phyloP scores from a whole-genome alignment of 495 filamentous ascomycete species.

The Neurospora sp. region DNA sequence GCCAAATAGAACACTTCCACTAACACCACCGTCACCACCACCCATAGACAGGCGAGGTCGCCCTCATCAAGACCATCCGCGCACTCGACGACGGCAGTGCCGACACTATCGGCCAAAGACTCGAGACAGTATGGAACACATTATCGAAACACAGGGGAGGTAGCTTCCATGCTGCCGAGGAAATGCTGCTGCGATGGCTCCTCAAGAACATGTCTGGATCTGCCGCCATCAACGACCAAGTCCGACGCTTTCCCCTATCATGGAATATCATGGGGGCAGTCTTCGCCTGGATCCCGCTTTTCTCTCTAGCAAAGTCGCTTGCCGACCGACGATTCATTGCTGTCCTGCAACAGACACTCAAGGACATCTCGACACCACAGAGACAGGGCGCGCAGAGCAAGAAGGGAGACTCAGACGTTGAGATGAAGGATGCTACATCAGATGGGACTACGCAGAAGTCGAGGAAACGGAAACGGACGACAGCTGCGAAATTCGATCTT shows the following conservation, averaged over 20 bases:
- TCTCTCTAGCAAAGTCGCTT: slow-evolving; percentile 35
- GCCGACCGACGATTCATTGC: slow-evolving; percentile 33
- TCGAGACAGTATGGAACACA: slow-evolving; percentile 27
- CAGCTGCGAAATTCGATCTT: slow-evolving; percentile 18
- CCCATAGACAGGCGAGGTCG: slow-evolving; percentile 14
- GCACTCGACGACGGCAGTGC: slow-evolving; percentile 31
- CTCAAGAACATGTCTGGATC: slow-evolving; percentile 38
- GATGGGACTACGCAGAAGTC: slow-evolving; percentile 7
- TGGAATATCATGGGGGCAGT: slow-evolving; percentile 33
- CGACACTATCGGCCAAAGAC: slow-evolving; percentile 28
- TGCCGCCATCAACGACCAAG: slow-evolving; percentile 28
- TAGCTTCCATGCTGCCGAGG: slow-evolving; percentile 36
- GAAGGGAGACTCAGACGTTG: slow-evolving; percentile 12
- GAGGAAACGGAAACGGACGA: slow-evolving; percentile 28
- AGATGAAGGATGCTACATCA: slow-evolving; percentile 18
- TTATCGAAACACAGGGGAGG: slow-evolving; percentile 20
- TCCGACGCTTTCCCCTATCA: slow-evolving; percentile 33
- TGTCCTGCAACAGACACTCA: slow-evolving; percentile 31
- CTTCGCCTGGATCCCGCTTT: slow-evolving; percentile 32
- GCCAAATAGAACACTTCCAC: background rate
- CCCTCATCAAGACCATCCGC: slow-evolving; percentile 16
- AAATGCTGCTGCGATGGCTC: slow-evolving; percentile 38
- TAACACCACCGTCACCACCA: background rate
- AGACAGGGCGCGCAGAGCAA: background rate
- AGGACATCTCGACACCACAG: slow-evolving; percentile 28